Evolutionary conservation across 2,329 filamentous ascomycete genomes (phyloP).

Genomic region (Colletotrichum sp.): DNA sequence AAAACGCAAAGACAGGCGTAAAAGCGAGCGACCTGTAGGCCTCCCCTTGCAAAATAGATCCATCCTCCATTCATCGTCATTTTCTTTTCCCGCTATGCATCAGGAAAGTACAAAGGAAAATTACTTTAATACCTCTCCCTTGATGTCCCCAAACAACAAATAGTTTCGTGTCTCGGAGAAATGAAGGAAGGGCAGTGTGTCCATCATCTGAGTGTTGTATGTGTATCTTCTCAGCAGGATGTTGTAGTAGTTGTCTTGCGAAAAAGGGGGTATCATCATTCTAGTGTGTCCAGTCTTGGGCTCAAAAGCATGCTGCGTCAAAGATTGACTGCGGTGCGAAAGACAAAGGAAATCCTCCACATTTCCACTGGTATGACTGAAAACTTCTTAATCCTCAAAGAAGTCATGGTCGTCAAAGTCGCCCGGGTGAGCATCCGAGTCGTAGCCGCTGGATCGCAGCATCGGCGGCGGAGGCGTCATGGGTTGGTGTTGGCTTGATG

Average conservation of each 20-base stretch:
- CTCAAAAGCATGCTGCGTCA: conserved; percentile 15
- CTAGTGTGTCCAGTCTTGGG: conserved; percentile 19
- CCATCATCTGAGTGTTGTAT: background rate
- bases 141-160: background rate
- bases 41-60: background rate
- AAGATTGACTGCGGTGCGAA: conserved; percentile 11
- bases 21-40: background rate
- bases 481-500: conserved; percentile 44
- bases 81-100: background rate
- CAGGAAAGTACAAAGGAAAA: conserved; percentile 13
- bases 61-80: conserved; percentile 8
- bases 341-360: conserved; percentile 18
- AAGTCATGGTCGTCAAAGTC: conserved; percentile 66
- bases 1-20: background rate
- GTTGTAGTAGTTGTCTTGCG: conserved; percentile 5
- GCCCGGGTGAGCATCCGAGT: conserved; percentile 64
- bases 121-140: background rate
- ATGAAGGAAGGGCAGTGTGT: background rate
- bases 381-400: conserved; percentile 52
- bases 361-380: background rate
- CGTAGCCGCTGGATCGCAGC: conserved; percentile 63
- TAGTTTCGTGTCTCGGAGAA: background rate
- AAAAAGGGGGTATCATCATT: conserved; percentile 45
- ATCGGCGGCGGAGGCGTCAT: conserved; percentile 68
- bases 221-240: background rate